Percentiles rank a stretch among this genome's conserved stretches.
phyloP scores from a whole-genome alignment of 139 green algal genomes.

The Penium margaritaceum region DNA sequence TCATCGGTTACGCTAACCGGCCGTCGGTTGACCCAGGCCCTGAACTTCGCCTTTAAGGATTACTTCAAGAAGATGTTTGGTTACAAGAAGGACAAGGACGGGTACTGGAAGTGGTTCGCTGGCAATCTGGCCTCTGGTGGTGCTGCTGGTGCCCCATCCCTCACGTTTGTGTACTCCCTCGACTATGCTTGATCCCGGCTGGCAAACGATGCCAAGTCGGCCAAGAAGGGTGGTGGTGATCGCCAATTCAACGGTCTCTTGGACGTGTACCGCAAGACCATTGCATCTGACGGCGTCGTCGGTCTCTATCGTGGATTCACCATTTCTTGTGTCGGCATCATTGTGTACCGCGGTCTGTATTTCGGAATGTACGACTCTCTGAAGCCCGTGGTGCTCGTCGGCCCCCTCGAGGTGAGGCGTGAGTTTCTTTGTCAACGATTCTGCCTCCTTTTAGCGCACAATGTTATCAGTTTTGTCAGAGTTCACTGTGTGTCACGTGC shows the following conservation, averaged over 20 bases:
- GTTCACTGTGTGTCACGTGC: no score
- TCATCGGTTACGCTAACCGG: no score
- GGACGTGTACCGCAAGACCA: constrained; percentile 71
- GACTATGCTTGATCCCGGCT: constrained; percentile 97
- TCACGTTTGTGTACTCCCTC: constrained; percentile 97
- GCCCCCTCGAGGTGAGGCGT: constrained; percentile 24
- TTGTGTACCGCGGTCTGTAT: constrained; percentile 97
- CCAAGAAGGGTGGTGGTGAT: constrained; percentile 54
- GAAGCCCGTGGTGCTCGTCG: constrained; percentile 32
- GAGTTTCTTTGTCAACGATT: no score
- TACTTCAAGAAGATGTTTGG: constrained; percentile 97
- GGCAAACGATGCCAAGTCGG: constrained; percentile 72
- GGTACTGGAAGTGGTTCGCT: constrained; percentile 78
- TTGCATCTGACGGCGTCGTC: constrained; percentile 19
- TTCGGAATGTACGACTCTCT: constrained; percentile 98
- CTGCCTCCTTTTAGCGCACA: no score
- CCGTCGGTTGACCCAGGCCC: no score
- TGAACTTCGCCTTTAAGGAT: constrained; percentile 99
- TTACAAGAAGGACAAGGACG: constrained; percentile 69
- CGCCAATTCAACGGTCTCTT: constrained; percentile 87
- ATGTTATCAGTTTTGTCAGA: no score
- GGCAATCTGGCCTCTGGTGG: constrained; percentile 90
- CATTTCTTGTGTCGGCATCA: constrained; percentile 92
- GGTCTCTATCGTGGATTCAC: constrained; percentile 80
- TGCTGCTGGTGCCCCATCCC: constrained; percentile 80